Conservation (phyloP, 2,329 filamentous ascomycete species). For the Colletotrichum camelliae region DNA sequence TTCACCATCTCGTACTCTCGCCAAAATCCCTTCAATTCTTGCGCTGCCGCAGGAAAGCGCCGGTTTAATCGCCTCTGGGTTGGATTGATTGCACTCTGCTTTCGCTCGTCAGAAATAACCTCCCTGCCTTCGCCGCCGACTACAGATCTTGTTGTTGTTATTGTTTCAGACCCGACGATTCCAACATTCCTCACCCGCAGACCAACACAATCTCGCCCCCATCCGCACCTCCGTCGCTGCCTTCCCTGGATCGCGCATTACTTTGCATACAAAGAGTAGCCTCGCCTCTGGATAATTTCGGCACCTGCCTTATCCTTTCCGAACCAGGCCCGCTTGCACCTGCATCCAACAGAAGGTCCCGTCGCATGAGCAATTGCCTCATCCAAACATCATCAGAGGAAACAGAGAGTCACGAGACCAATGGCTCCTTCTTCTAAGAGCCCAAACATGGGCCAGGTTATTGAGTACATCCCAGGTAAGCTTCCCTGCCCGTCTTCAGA, state of each 20-base stretch:
- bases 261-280: constrained; percentile 21
- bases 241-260: constrained; percentile 14
- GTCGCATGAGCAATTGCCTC: constrained; percentile 4
- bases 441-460: constrained; percentile 81
- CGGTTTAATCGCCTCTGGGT: neutral
- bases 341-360: neutral
- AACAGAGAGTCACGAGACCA: constrained; percentile 22
- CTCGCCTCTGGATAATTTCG: constrained; percentile 9
- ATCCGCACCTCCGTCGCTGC: neutral
- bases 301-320: constrained; percentile 11
- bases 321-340: constrained; percentile 1
- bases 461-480: constrained; percentile 95
- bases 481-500: constrained; percentile 24
- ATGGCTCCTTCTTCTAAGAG: constrained; percentile 58
- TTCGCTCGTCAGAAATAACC: neutral
- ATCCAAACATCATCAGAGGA: neutral
- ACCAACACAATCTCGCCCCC: neutral
- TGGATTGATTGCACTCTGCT: neutral
- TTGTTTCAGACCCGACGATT: constrained; percentile 19
- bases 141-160: constrained; percentile 18
- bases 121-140: neutral
- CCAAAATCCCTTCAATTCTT: neutral
- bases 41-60: neutral
- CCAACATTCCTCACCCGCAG: constrained; percentile 16
- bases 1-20: constrained; percentile 8